Percentiles rank a stretch among this genome's conserved stretches.
These are phyloP conservation scores for Diddensiella caesifluorescens DNA, from an alignment of 805 yeast genomes.

Conservation along the genomic window DNA sequence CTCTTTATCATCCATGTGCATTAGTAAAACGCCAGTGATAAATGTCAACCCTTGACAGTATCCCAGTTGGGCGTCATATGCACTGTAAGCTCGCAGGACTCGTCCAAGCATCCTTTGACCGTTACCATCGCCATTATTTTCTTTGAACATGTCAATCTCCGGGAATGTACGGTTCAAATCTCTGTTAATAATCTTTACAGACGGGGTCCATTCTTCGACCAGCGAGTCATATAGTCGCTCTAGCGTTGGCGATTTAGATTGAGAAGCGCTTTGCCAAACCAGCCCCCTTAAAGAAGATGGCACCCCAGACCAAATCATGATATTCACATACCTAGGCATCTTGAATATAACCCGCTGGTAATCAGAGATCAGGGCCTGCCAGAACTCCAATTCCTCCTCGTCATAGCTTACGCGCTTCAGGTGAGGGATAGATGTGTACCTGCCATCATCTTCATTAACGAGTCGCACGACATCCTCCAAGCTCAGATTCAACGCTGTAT, in stretches of 20 bases:
- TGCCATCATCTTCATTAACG: slow-evolving; percentile 6
- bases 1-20: slow-evolving; percentile 38
- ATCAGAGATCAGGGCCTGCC: slow-evolving; percentile 33
- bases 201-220: slow-evolving; percentile 40
- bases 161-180: slow-evolving; percentile 62
- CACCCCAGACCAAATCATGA: slow-evolving; percentile 31
- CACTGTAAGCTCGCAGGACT: slow-evolving; percentile 55
- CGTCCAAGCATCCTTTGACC: slow-evolving; percentile 47
- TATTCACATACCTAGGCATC: slow-evolving; percentile 29
- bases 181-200: slow-evolving; percentile 44
- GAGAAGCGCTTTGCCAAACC: slow-evolving; percentile 33
- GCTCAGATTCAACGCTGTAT: slow-evolving; percentile 6
- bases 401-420: slow-evolving; percentile 5
- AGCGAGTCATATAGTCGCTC: slow-evolving; percentile 35
- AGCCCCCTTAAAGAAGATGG: slow-evolving; percentile 34
- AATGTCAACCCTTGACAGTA: slow-evolving; percentile 66
- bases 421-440: slow-evolving; percentile 19
- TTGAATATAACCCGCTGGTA: slow-evolving; percentile 28
- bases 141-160: slow-evolving; percentile 43
- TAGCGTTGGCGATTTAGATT: slow-evolving; percentile 28
- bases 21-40: slow-evolving; percentile 53
- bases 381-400: slow-evolving; percentile 28
- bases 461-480: slow-evolving; percentile 12
- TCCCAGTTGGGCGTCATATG: slow-evolving; percentile 60
- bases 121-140: slow-evolving; percentile 34